Conservation (phyloP, 495 filamentous ascomycete species). For the Chaetomium fimeti region DNA sequence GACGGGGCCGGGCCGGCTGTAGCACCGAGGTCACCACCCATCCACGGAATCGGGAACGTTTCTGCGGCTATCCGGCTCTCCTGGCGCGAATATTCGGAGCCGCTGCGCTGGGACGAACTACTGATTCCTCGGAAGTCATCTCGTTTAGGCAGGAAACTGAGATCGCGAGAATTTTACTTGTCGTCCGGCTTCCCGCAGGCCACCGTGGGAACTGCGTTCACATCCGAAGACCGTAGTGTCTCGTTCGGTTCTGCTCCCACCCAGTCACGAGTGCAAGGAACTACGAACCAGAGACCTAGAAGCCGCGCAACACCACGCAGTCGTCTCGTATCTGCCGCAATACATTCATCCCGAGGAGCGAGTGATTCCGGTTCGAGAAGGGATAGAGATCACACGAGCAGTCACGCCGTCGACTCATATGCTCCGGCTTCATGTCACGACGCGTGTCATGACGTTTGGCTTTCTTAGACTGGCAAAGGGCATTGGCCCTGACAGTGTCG, state of each 20-base stretch:
- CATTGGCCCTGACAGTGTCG: not conserved
- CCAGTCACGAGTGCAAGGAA: not conserved
- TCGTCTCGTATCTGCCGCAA: not conserved
- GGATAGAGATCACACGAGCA: not conserved
- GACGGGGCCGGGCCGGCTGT: conserved; percentile 4
- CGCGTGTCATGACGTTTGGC: not conserved
- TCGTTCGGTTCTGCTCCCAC: too few relatives aligned
- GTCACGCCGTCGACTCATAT: not conserved
- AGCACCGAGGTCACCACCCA: not conserved
- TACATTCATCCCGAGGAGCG: not conserved
- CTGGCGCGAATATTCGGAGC: not conserved
- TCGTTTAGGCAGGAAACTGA: not conserved
- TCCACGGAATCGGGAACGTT: conserved; percentile 5
- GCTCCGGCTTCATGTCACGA: not conserved
- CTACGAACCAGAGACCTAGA: not conserved
- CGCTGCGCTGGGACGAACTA: not conserved
- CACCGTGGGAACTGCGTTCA: too few relatives aligned
- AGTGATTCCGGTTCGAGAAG: not conserved
- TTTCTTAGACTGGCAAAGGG: too few relatives aligned
- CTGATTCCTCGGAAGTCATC: not conserved
- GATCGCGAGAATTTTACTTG: not conserved
- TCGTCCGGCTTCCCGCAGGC: too few relatives aligned
- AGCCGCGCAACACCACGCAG: not conserved
- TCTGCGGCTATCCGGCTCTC: conserved; percentile 1
- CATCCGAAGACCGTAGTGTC: too few relatives aligned